Percentiles rank a stretch among this genome's conserved stretches.
Evolutionary conservation across 2,329 filamentous ascomycete species (phyloP).

Genomic region (Alternaria angustiovoidea): DNA sequence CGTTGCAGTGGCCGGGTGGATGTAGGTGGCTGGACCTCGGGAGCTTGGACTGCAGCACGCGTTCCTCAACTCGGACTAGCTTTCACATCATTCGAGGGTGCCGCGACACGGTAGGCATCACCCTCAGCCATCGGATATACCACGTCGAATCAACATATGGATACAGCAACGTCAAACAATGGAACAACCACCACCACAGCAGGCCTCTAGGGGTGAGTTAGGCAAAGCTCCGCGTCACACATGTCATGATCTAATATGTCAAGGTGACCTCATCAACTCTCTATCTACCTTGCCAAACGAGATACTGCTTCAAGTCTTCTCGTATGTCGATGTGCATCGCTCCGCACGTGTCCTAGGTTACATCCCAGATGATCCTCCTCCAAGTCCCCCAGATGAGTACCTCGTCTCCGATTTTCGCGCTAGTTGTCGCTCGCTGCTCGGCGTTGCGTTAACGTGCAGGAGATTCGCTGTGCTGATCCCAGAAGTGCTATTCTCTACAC

Average conservation of each 20-base stretch:
- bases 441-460: slow-evolving; percentile 23
- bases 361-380: slow-evolving; percentile 20
- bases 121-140: not conserved
- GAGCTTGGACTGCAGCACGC: not conserved
- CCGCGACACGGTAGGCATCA: not conserved
- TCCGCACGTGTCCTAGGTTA: slow-evolving; percentile 21
- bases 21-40: not conserved
- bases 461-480: slow-evolving; percentile 16
- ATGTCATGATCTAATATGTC: slow-evolving; percentile 2
- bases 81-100: not conserved
- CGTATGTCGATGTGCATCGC: slow-evolving; percentile 15
- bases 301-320: slow-evolving; percentile 21
- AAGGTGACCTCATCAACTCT: slow-evolving; percentile 1
- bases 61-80: not conserved
- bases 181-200: not conserved
- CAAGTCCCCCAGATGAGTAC: slow-evolving; percentile 7
- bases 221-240: not conserved
- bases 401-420: slow-evolving; percentile 16
- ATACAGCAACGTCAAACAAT: not conserved
- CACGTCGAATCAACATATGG: not conserved
- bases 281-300: slow-evolving; percentile 19
- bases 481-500: slow-evolving; percentile 12
- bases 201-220: not conserved
- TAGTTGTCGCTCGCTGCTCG: slow-evolving; percentile 6
- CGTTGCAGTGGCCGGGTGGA: not conserved